Base-by-base conservation (phyloP, 331 rosid species). In the Pyracantha coccinea region DNA sequence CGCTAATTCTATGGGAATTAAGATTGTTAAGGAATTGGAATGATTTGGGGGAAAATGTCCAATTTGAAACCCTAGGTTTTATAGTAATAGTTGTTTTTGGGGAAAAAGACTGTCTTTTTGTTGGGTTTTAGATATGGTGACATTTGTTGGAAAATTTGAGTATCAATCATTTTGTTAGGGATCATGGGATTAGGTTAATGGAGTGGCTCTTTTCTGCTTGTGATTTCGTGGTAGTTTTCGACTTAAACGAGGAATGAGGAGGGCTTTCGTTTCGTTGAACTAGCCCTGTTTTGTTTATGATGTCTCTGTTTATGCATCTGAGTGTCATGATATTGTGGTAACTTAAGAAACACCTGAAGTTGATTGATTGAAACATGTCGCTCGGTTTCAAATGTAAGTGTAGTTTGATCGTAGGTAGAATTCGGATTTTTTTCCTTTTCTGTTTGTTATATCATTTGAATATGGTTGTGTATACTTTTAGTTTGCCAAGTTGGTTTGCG, bases 1-100 rank as follows among this genome's bases (percentile, higher is more conserved):
- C 5, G 92, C 99, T 0, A 87, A 82, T 13, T 58, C 86, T 28
- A 94, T 92, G 97, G 99, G 99, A 72, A 90, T 94, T 32, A 76
- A 86, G 88, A 86, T 94, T 55, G 93, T 86, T 0, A 87, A 89
- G 80, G 96, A 92, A 14, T 83, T 90, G 80, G 96, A 92, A 14
- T 91, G 82, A 86, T 53, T 27, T 50, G 47, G 62, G 75, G 9
- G 27, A 7, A 29, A 19, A 45, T 14, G 32, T 2, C 25, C 4
- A 9, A 64, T 21, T n/a, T 67, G 27, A 75, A 75, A 55, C 35
- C 67, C 75, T 54, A 54, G 75, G 75, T 71, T 54, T 52, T 3
- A 11, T 38, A 5, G 7, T 19, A 17, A 58, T 23, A 1, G 6
- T 58, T 14, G 4, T 52, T 52, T 28, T 47, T 31, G 24, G 19